Conservation (phyloP, 2,329 filamentous ascomycete genomes). For the Alternaria infectoria region DNA sequence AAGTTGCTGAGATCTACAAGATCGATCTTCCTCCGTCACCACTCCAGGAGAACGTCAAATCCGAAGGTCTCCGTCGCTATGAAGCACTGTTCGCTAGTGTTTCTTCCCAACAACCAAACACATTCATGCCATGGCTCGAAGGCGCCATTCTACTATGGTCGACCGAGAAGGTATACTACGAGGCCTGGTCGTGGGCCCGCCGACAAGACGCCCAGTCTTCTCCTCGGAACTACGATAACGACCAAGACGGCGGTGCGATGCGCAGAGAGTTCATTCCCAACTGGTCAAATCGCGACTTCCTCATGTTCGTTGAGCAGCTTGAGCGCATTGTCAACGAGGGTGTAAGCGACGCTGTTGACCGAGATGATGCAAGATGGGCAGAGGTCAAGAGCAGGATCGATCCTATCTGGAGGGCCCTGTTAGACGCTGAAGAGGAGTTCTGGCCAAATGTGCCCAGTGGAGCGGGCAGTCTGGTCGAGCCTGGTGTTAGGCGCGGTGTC, state of each 20-base stretch:
- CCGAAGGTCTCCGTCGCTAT: conserved; percentile 37
- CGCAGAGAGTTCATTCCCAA: conserved; percentile 71
- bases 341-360: conserved; percentile 25
- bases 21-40: conserved; percentile 25
- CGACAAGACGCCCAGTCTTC: conserved; percentile 25
- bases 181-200: conserved; percentile 44
- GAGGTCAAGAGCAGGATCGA: conserved; percentile 32
- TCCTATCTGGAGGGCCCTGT: conserved; percentile 31
- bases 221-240: conserved; percentile 43
- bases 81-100: conserved; percentile 34
- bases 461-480: conserved; percentile 4
- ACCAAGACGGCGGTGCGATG: conserved; percentile 69
- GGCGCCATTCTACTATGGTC: conserved; percentile 41
- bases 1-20: conserved; percentile 37
- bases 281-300: conserved; percentile 69
- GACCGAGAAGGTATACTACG: conserved; percentile 45
- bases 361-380: conserved; percentile 26
- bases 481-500: conserved; percentile 1
- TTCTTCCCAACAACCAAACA: conserved; percentile 2
- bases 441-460: conserved; percentile 33
- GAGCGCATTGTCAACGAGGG: conserved; percentile 61
- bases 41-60: conserved; percentile 23
- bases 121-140: conserved; percentile 43
- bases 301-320: conserved; percentile 63
- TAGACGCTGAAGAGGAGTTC: conserved; percentile 45